phyloP scores from a whole-genome alignment of 768 basidiomycete genomes.

The Holtermannia corniformis region DNA sequence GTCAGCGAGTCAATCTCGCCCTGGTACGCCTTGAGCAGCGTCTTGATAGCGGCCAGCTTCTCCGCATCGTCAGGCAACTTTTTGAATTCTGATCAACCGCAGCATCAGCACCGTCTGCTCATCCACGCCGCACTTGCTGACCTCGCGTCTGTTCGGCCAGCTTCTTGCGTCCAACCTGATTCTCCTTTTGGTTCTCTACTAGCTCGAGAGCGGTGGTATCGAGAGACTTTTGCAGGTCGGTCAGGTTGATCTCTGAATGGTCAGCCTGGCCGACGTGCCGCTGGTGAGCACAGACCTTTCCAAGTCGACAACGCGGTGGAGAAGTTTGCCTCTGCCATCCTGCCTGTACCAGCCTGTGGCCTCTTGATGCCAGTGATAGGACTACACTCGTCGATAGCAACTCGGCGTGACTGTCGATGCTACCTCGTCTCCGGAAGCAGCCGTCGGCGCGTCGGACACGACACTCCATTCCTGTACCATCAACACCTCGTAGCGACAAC shows the following conservation, averaged over 20 bases:
- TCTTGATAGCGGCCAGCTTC: constrained; percentile 79
- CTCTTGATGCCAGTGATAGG: too few species aligned
- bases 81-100: constrained; percentile 69
- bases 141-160: constrained; percentile 95
- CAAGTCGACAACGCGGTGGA: constrained; percentile 85
- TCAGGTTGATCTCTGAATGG: constrained; percentile 65
- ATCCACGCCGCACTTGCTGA: too few species aligned
- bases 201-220: constrained; percentile 89
- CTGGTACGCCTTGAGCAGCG: constrained; percentile 90
- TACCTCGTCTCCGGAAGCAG: too few species aligned
- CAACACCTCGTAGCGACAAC: too few species aligned
- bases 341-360: neutral
- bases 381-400: too few species aligned
- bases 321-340: constrained; percentile 64
- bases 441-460: too few species aligned
- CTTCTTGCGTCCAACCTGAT: constrained; percentile 81
- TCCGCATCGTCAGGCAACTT: constrained; percentile 76
- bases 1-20: constrained; percentile 93
- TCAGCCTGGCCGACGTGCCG: neutral
- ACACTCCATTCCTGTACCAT: too few species aligned
- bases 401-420: too few species aligned
- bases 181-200: constrained; percentile 98
- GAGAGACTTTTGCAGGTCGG: constrained; percentile 83
- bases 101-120: too few species aligned
- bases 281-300: constrained; percentile 55